These are phyloP conservation scores for Coccomyxa sp. DNA, from an alignment of 139 green algal species.

Conservation along the genomic window DNA sequence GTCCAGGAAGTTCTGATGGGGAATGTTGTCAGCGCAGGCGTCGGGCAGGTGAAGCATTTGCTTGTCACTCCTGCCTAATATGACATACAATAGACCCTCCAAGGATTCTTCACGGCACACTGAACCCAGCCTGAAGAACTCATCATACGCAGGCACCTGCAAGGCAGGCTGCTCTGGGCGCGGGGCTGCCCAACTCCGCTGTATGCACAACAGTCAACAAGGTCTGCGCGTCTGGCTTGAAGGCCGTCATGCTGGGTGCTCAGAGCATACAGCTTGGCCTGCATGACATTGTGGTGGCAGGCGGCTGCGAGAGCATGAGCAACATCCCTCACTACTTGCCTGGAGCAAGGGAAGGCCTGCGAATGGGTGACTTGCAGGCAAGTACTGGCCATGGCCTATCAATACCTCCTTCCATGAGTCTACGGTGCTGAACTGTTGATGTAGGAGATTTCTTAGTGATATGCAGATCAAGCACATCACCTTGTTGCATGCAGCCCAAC, in stretches of 20 bases:
- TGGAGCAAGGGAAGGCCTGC: constrained; percentile 38
- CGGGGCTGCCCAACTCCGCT: constrained; percentile 57
- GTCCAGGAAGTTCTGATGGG: constrained; percentile 86
- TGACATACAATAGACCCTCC: neutral
- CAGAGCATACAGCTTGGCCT: constrained; percentile 66
- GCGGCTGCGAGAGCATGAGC: constrained; percentile 92
- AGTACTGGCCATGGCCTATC: no score
- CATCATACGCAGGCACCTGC: constrained; percentile 65
- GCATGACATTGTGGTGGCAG: constrained; percentile 71
- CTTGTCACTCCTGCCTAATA: neutral
- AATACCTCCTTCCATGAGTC: no score
- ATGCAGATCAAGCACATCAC: no score
- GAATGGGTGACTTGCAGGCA: constrained; percentile 61
- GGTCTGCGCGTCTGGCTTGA: constrained; percentile 84
- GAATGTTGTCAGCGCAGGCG: constrained; percentile 75
- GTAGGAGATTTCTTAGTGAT: no score
- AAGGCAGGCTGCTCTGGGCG: constrained; percentile 74
- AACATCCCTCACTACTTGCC: constrained; percentile 84
- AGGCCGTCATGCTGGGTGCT: constrained; percentile 79
- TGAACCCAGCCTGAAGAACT: neutral
- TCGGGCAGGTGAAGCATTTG: constrained; percentile 60
- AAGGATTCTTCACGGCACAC: neutral
- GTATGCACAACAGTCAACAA: constrained; percentile 90
- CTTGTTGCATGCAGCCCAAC: no score
- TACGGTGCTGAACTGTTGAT: no score